Base-by-base conservation (phyloP, 2,329 filamentous ascomycete genomes). In the Scedosporium minutisporum region DNA sequence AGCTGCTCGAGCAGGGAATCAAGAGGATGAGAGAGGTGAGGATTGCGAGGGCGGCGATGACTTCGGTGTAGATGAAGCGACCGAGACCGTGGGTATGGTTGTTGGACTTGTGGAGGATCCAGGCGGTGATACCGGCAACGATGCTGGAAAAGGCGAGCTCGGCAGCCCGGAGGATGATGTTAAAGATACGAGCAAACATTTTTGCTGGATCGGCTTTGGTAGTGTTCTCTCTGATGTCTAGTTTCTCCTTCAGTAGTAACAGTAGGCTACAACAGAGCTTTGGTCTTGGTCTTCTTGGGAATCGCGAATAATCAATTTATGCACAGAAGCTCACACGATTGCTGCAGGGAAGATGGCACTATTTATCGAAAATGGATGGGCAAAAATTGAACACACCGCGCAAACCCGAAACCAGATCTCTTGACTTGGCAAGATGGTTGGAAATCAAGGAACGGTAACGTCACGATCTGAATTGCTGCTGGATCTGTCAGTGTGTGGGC, bases 41-140 rank as follows among this genome's bases (percentile, higher is more conserved):
- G 62, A 92, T 84, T 12, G 86, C 84, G 18, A 93, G 69, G 21
- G 80, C 86, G 2, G 90, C 87, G 46, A 92, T 80, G 18, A 90
- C 83, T 69, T 89, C 83, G 57, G 88, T 84, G 77, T 91, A 93
- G 75, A 93, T 90, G 76, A 87, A 86, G 63, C 89, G 86, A 42
- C 81, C 85, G 9, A 72, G 69, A 16, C 48, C 46, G 9, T 9
- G n/a, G 12, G 60, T 57, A 48, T 61, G 3, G 18, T 23, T 21
- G 46, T 82, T 75, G 60, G 77, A 76, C 3, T 74, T 67, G 70
- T 85, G 80, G 27, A 92, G 82, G 72, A 88, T 88, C 66, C 83
- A 72, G 60, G 87, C 87, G 64, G 87, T 85, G 65, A 91, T 78
- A 64, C 87, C 89, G 25, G 87, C 85, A 60, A 91, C 86, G 65